Evolutionary conservation across 1,139 yeast species (phyloP), one percentile per base, ranked within the genome.

Genomic region (Scheffersomyces segobiensis): DNA sequence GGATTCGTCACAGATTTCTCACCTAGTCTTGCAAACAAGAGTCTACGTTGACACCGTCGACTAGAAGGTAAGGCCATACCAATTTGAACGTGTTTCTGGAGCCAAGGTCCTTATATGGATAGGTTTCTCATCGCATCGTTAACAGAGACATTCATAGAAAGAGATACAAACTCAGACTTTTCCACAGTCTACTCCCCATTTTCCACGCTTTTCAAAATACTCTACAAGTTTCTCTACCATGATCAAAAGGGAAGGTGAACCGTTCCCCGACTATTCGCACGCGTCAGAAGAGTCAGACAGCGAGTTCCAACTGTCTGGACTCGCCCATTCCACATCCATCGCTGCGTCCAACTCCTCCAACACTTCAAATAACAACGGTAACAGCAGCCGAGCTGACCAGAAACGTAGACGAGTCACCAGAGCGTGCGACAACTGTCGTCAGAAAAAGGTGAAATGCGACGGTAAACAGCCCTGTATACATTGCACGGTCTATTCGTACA

Each of bases 391-490:
- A 48, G 50, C n/a, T 3, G 78, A 75, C 50, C 69, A 68, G 18
- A 92, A 91, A 71, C 80, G 97, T 56, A 83, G 93, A 67, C 76
- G 97, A 57, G 97, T 91, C 39, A 85, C 95, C 0, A 77, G 95
- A 56, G 97, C 97, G 2, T 92, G 97, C 71, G 95, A 89, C 67
- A 87, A 87, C 60, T 92, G 96, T 72, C 75, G 88, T 67, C 81
- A 85, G 71, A 88, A 90, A 71, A 92, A 92, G 72, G 93, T 91
- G 65, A 89, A 89, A 68, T 92, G 97, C 73, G 96, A 91, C 63
- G 97, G 97, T 18, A 86, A 87, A 68, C 87, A 87, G 65, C 97
- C 97, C 1, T 92, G 97, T 73, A 87, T 88, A 54, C 96, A 90
- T 70, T 91, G 97, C 70, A 90, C 97, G 0, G 97, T 92, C 1